A percentile compares a stretch with the other conserved stretches of the same genome.
These are phyloP conservation scores for Penicillium salamii DNA, from an alignment of 495 filamentous ascomycete genomes.

Conservation along the genomic window DNA sequence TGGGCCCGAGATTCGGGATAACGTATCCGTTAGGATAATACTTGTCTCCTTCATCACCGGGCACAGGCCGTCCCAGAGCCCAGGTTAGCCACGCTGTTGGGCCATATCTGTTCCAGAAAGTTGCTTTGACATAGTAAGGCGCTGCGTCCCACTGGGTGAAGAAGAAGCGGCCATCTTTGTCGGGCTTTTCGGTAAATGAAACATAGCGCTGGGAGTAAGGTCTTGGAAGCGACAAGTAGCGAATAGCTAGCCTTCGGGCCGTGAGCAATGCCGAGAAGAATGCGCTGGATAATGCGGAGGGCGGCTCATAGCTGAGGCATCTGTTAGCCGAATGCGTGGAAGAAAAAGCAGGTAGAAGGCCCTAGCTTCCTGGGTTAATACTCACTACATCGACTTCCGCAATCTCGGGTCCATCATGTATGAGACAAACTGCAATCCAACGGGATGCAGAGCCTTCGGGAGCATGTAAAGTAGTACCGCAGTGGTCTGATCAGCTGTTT, in stretches of 20 bases:
- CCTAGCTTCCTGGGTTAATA: too few relatives aligned
- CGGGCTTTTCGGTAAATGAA: constrained; percentile 39
- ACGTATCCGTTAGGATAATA: constrained; percentile 59
- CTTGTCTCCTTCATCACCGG: constrained; percentile 55
- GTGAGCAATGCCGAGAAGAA: constrained; percentile 43
- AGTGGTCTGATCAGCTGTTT: constrained; percentile 54
- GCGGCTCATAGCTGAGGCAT: constrained; percentile 36
- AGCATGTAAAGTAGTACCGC: constrained; percentile 57
- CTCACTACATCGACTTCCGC: constrained; percentile 63
- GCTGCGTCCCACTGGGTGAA: constrained; percentile 48
- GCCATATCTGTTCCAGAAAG: constrained; percentile 60
- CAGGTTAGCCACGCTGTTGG: constrained; percentile 52
- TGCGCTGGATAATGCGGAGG: constrained; percentile 30
- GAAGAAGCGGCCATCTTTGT: constrained; percentile 49
- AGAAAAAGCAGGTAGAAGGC: too few relatives aligned
- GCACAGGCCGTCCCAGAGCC: constrained; percentile 53
- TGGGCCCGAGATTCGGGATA: constrained; percentile 57
- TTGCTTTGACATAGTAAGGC: constrained; percentile 62
- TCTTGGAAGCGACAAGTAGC: constrained; percentile 56
- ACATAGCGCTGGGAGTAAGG: constrained; percentile 40
- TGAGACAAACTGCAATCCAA: constrained; percentile 50
- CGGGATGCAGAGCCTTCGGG: constrained; percentile 46
- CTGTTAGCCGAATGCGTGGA: background rate
- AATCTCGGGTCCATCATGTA: constrained; percentile 63
- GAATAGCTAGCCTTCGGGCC: constrained; percentile 50